phyloP scores from a whole-genome alignment of 306 rosid species.

The Neltuma alba region DNA sequence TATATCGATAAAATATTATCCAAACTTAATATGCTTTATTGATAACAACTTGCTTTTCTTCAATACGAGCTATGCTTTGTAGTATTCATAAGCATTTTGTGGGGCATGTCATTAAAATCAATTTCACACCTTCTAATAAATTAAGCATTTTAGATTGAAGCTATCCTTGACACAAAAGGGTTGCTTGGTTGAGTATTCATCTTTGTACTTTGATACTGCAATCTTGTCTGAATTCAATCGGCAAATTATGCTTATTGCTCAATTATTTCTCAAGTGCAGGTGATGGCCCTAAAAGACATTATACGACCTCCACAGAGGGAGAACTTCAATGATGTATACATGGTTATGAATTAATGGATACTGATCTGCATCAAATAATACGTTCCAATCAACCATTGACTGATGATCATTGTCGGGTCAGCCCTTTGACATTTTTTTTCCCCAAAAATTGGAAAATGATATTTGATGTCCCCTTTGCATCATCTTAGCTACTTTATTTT shows the following conservation, averaged over 20 bases:
- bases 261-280: constrained; percentile 51
- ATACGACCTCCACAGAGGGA: constrained; percentile 88
- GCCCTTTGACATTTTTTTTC: constrained; percentile 39
- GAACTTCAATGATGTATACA: constrained; percentile 90
- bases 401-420: constrained; percentile 97
- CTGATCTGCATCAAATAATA: constrained; percentile 93
- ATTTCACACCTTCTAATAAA: background rate
- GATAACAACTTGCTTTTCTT: constrained; percentile 8
- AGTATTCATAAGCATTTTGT: constrained; percentile 6
- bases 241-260: constrained; percentile 27
- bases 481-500: background rate
- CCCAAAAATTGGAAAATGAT: constrained; percentile 31
- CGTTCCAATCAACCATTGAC: constrained; percentile 81
- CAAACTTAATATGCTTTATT: background rate
- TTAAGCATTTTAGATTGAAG: background rate
- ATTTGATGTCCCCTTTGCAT: background rate
- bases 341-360: constrained; percentile 91
- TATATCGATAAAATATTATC: background rate
- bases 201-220: constrained; percentile 8
- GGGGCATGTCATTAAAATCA: constrained; percentile 1
- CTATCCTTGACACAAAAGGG: background rate
- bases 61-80: constrained; percentile 3
- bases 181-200: constrained; percentile 18
- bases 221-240: constrained; percentile 5
- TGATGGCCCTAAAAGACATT: constrained; percentile 80